Percentiles rank a stretch among this genome's conserved stretches.
These are phyloP conservation scores for Lagerstroemia speciosa DNA, from an alignment of 345 rosid species.

Conservation along the genomic window DNA sequence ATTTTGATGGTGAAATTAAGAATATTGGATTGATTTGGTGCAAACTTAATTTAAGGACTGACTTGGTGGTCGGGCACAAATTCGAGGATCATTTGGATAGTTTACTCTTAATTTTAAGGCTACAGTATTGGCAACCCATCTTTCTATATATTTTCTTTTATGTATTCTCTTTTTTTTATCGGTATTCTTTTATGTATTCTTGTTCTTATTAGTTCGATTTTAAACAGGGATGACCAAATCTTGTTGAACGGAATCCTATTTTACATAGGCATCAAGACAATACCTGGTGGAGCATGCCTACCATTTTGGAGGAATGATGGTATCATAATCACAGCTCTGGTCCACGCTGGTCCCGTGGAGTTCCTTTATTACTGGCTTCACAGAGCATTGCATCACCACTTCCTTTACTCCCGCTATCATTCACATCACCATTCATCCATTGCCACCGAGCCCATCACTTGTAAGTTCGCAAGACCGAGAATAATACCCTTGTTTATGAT, in stretches of 20 bases:
- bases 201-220: neutral
- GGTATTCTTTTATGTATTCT: too few relatives aligned
- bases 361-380: slow-evolving; percentile 74
- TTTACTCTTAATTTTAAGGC: too few relatives aligned
- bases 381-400: slow-evolving; percentile 65
- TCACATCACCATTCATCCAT: slow-evolving; percentile 80
- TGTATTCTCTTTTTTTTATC: too few relatives aligned
- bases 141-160: too few relatives aligned
- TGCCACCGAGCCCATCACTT: slow-evolving; percentile 57
- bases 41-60: too few relatives aligned
- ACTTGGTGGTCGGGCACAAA: too few relatives aligned
- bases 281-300: slow-evolving; percentile 15
- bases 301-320: slow-evolving; percentile 60
- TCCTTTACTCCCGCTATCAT: slow-evolving; percentile 65
- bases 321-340: slow-evolving; percentile 18
- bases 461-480: slow-evolving; percentile 15
- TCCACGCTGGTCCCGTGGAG: slow-evolving; percentile 63
- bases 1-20: too few relatives aligned
- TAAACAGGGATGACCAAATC: slow-evolving; percentile 43
- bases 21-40: too few relatives aligned
- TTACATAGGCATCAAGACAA: slow-evolving; percentile 12
- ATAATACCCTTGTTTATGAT: too few relatives aligned
- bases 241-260: slow-evolving; percentile 20
- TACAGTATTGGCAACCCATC: too few relatives aligned
- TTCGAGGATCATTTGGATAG: too few relatives aligned